Percentiles rank a stretch among this genome's conserved stretches.
Evolutionary conservation across 139 green algal species (phyloP).

Genomic region (Haematococcus lacustris): DNA sequence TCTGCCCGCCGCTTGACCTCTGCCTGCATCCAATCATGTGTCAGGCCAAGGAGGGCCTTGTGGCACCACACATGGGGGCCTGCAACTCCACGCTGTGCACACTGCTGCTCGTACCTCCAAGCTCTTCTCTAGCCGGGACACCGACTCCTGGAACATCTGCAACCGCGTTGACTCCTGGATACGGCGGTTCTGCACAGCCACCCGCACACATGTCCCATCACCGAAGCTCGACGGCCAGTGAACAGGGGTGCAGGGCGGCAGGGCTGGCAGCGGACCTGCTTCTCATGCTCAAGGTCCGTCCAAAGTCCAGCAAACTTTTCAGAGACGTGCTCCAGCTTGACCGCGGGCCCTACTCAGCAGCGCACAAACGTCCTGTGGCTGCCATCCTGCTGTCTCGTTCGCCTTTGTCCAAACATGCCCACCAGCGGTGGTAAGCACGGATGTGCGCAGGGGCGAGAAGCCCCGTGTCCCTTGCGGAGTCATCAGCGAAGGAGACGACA

Average conservation of each 20-base stretch:
- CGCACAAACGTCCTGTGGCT: no score
- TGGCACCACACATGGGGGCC: no score
- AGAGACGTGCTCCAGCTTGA: constrained; percentile 57
- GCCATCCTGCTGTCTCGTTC: no score
- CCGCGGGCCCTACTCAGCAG: neutral
- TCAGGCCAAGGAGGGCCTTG: no score
- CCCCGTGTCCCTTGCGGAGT: no score
- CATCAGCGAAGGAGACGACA: no score
- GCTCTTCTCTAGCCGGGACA: constrained; percentile 57
- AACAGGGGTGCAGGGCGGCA: neutral
- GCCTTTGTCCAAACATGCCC: no score
- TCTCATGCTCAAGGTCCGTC: constrained; percentile 68
- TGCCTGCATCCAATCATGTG: constrained; percentile 24
- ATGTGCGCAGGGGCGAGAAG: no score
- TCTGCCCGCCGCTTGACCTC: constrained; percentile 57
- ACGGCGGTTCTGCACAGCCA: constrained; percentile 17
- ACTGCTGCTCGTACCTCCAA: constrained; percentile 62
- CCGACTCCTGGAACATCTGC: constrained; percentile 43
- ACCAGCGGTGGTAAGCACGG: no score
- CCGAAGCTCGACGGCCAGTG: no score
- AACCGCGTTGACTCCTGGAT: constrained; percentile 41
- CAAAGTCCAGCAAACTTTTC: constrained; percentile 65
- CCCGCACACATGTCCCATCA: no score
- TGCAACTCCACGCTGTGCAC: no score
- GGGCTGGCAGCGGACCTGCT: constrained; percentile 30